phyloP scores from a whole-genome alignment of 306 rosid species.

The Vigna reflexopilosa region DNA sequence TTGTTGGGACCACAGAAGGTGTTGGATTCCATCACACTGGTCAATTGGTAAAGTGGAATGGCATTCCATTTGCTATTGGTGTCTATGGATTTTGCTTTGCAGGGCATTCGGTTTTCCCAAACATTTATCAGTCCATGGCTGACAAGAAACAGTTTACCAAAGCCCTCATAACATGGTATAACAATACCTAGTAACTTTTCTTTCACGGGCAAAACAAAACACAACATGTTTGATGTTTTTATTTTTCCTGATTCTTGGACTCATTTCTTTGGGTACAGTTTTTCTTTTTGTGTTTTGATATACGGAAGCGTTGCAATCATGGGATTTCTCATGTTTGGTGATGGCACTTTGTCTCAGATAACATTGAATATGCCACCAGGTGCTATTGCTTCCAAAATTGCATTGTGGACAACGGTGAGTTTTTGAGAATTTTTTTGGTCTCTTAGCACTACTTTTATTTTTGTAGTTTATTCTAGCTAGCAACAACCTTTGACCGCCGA shows the following conservation, averaged over 20 bases:
- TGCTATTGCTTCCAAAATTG: slow-evolving; percentile 63
- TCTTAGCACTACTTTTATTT: background rate
- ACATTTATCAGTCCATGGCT: slow-evolving; percentile 83
- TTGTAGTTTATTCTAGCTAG: background rate
- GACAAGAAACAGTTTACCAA: slow-evolving; percentile 64
- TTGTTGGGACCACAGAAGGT: slow-evolving; percentile 61
- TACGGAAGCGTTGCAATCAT: slow-evolving; percentile 75
- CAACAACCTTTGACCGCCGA: slow-evolving; percentile 5
- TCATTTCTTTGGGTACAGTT: slow-evolving; percentile 54
- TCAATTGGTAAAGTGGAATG: slow-evolving; percentile 59
- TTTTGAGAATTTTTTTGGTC: slow-evolving; percentile 15
- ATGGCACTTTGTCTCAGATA: slow-evolving; percentile 72
- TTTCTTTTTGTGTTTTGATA: slow-evolving; percentile 58
- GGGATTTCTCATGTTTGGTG: slow-evolving; percentile 82
- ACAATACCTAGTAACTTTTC: slow-evolving; percentile 26
- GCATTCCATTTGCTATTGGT: slow-evolving; percentile 79
- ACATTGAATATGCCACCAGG: slow-evolving; percentile 73
- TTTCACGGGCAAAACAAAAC: background rate
- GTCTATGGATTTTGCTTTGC: slow-evolving; percentile 77
- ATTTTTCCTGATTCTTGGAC: slow-evolving; percentile 14
- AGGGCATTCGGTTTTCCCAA: slow-evolving; percentile 78
- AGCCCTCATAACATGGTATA: slow-evolving; percentile 46
- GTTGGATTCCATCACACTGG: slow-evolving; percentile 69
- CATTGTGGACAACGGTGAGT: slow-evolving; percentile 81
- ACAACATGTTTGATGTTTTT: background rate